Evolutionary conservation across 257 asterid species (phyloP), one percentile per base, ranked within the genome.

Genomic region (Asclepias syriaca): DNA sequence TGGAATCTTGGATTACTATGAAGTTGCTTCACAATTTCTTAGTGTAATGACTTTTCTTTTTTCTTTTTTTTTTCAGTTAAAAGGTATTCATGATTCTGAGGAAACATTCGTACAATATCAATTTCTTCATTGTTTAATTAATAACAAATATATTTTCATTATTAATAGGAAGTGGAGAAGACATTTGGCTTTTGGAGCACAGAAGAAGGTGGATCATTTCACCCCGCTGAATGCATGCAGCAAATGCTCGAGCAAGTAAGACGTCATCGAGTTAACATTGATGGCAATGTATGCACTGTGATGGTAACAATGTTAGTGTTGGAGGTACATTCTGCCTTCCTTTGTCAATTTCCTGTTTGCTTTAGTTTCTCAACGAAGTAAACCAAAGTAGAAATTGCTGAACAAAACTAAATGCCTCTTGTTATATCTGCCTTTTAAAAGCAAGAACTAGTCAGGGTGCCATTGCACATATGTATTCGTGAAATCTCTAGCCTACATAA

Each of bases 211-310:
- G 86, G 78, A 77, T 79, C 70, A 45, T 39, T 87, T 75, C 96
- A 86, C 76, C 88, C 95, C 32, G 96, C 90, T 75, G 97, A 88
- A 59, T 89, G 97, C 90, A 87, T 91, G 91, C 96, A 91, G 75
- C 91, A 86, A 77, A 78, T 89, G 95, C 97, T 91, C 34, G 96
- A 89, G 86, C 96, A 89, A 81, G 97, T 91, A 74, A 84, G 97
- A 81, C 93, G 84, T 75, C 97, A 91, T 82, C 77, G 79, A 82
- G 96, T 91, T 27, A 91, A 89, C 77, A 85, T 91, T 66, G 96
- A 89, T 75, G 93, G 97, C 73, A 88, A 91, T 87, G 80, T 89
- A 66, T 91, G 90, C 80, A 89, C 93, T 50, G 95, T 91, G 81
- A 86, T 89, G 74, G 97, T 89, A 71, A 89, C 97, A 65, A 87